Conservation (phyloP, 129 eudicot genomes). For the Silybum marianum region DNA sequence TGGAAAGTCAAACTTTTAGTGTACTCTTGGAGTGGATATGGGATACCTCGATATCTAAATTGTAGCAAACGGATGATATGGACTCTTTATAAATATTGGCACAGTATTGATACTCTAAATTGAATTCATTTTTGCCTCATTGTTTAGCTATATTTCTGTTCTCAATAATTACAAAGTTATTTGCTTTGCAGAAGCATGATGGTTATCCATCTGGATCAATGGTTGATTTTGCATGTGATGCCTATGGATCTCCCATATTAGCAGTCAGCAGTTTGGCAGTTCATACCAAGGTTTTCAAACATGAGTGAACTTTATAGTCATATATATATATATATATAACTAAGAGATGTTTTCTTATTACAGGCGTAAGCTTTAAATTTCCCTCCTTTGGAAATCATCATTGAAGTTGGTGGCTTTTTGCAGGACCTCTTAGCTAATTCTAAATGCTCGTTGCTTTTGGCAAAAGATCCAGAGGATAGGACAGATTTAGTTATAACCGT, state of each 20-base stretch:
- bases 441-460: slow-evolving; percentile 89
- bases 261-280: slow-evolving; percentile 97
- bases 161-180: neutral
- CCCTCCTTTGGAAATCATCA: slow-evolving; percentile 14
- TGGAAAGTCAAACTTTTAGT: neutral
- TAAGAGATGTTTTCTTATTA: neutral
- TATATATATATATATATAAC: slow-evolving; percentile 12
- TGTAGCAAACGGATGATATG: neutral
- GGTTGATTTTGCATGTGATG: slow-evolving; percentile 98
- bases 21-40: neutral
- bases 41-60: neutral
- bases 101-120: neutral
- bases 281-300: slow-evolving; percentile 76
- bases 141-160: neutral
- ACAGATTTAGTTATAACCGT: slow-evolving; percentile 81
- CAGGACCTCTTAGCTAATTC: slow-evolving; percentile 92
- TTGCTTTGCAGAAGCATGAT: slow-evolving; percentile 66
- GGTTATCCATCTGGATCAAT: slow-evolving; percentile 95
- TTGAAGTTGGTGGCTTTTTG: slow-evolving; percentile 36
- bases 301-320: neutral
- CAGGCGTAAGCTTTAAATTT: neutral
- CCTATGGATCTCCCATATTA: slow-evolving; percentile 79
- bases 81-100: neutral
- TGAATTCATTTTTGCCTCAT: neutral
- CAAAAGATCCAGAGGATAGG: slow-evolving; percentile 94